Base-by-base conservation (phyloP, 2,329 filamentous ascomycete genomes). In the Nothopassalora personata region DNA sequence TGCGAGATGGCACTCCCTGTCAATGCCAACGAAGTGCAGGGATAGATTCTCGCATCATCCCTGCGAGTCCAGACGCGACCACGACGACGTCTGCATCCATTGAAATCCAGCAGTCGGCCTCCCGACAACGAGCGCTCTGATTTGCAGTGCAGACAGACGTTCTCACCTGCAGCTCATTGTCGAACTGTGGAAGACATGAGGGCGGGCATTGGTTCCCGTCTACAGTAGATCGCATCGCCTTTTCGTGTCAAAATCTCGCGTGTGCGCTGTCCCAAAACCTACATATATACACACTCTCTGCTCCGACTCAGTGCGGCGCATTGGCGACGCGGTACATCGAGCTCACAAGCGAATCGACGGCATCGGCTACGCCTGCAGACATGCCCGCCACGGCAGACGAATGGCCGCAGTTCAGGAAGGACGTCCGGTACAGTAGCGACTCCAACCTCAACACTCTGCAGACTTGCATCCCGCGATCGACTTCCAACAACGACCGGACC, bases 371-470 rank as follows among this genome's bases (percentile, higher is more conserved):
- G 18, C 27, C 8, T 36, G 48, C 47, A 47, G 47, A 47, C 13
- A 65, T 65, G 60, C 39, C 39, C 8, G 58, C 34, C 52, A 57
- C 55, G 11, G 53, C 59, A 7, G 67, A 67, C 56, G 60, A 63
- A 45, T 68, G 61, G 54, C 66, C 68, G 8, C 63, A 67, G 50
- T 67, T 67, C 58, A 58, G 63, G 43, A 62, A 54, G 39, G 59
- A 68, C 59, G 62, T 72, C 33, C 64, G 56, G n/a, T 74, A 74
- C 60, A 67, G 64, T 33, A 57, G 64, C 56, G 53, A 66, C 23
- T 71, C 69, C 13, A 57, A 47, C 19, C 72, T 79, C 19, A 76
- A 78, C 61, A 78, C 74, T 0, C 67, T 79, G 9, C 73, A 77
- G 56, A 58, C 77, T 34, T 78, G 74, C 68, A 72, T 79, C 1